These are phyloP conservation scores for Conticribra guillardii DNA, from an alignment of 108 stramenopile genomes.

Conservation along the genomic window DNA sequence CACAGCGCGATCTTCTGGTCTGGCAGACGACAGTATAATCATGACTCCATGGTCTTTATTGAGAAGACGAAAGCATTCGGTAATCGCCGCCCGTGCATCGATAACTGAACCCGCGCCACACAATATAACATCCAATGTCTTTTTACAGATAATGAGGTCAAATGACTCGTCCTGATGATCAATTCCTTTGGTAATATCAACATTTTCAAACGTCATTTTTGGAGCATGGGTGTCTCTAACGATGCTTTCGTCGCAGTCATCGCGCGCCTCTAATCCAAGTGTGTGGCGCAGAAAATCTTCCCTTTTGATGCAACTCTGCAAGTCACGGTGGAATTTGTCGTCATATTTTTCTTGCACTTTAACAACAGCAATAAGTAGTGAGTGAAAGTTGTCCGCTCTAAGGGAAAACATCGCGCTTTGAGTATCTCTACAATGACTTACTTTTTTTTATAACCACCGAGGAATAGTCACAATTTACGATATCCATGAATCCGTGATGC, in stretches of 20 bases:
- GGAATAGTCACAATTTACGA: conserved; percentile 80
- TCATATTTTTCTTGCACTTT: conserved; percentile 57
- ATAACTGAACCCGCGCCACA: conserved; percentile 57
- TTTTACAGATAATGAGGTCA: conserved; percentile 86
- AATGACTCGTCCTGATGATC: conserved; percentile 70
- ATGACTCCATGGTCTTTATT: conserved; percentile 66
- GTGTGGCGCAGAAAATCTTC: conserved; percentile 18
- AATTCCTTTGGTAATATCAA: conserved; percentile 70
- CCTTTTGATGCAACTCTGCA: conserved; percentile 19
- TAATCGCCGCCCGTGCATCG: conserved; percentile 47
- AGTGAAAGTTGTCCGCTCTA: too few relatives aligned
- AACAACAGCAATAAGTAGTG: neutral
- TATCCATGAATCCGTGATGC: conserved; percentile 66
- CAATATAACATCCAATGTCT: conserved; percentile 78
- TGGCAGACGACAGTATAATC: conserved; percentile 69
- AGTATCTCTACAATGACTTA: too few relatives aligned
- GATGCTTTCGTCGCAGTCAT: conserved; percentile 15
- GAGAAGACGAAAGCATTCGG: conserved; percentile 68
- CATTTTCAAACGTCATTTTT: conserved; percentile 70
- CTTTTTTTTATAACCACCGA: conserved; percentile 71
- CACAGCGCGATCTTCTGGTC: conserved; percentile 74
- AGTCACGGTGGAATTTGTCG: conserved; percentile 35
- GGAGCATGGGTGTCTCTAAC: neutral
- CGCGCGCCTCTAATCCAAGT: conserved; percentile 40
- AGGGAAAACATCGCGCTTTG: too few relatives aligned